These are phyloP conservation scores for Haplosporangium gracile DNA, from an alignment of 192 early-diverging fungal genomes.

Conservation along the genomic window DNA sequence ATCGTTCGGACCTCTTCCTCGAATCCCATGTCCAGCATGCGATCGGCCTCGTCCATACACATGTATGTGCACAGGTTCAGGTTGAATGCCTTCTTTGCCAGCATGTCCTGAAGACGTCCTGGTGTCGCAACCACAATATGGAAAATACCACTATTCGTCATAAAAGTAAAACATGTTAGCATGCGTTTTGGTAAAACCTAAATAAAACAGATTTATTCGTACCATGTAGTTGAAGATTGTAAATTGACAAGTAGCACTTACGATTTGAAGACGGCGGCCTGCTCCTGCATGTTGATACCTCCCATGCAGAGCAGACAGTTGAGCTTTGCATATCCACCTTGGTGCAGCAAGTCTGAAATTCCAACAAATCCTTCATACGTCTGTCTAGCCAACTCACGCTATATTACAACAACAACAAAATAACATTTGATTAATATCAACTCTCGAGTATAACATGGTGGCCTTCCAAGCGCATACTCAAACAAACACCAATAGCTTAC, in stretches of 20 bases:
- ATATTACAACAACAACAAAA: not conserved
- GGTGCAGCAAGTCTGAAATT: constrained; percentile 70
- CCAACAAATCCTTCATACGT: constrained; percentile 88
- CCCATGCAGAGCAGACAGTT: constrained; percentile 92
- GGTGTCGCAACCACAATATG: constrained; percentile 98
- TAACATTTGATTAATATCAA: not conserved
- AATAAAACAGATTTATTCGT: not conserved
- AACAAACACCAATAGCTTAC: constrained; percentile 54
- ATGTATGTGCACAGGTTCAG: constrained; percentile 90
- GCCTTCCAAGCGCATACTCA: not conserved
- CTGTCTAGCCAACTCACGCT: constrained; percentile 96
- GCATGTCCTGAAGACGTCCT: constrained; percentile 94
- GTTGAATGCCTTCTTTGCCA: constrained; percentile 88
- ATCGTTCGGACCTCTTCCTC: constrained; percentile 97
- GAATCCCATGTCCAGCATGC: constrained; percentile 99
- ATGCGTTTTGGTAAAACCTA: not conserved
- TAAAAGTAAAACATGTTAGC: not conserved
- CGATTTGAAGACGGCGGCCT: constrained; percentile 75
- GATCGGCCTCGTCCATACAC: constrained; percentile 98
- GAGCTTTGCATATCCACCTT: constrained; percentile 79
- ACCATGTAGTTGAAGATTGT: not conserved
- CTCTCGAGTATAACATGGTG: not conserved
- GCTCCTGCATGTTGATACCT: constrained; percentile 94
- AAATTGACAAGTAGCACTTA: constrained; percentile 36
- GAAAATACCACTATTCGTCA: constrained; percentile 68